Evolutionary conservation across 805 yeast species (phyloP), one percentile per base, ranked within the genome.

Genomic region (Wickerhamiella hasegawae): DNA sequence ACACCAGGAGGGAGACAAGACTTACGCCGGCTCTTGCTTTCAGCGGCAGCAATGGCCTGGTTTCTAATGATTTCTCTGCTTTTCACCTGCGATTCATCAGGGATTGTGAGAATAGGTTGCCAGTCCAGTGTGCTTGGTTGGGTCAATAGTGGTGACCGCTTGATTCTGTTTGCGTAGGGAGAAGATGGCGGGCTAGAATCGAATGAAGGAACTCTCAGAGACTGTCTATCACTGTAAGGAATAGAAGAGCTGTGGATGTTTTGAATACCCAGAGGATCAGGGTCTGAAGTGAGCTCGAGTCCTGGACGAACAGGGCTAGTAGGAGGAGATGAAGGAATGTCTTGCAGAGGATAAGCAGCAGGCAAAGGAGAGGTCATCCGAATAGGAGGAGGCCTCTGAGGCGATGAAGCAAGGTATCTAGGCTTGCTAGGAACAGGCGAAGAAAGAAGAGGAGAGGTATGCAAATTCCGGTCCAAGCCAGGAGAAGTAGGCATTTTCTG

Each of bases 1-100:
- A 82, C 78, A 3, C 96, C 96, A 3, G 90, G 83, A 16, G 94
- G 95, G 21, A 85, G 55, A 8, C 84, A 70, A 1, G 90, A 74
- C 37, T 52, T 49, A 15, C 59, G 49, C 71, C 65, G 50, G 28
- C 42, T 45, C 40, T 42, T 51, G 41, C 15, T 37, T 40, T 65
- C 62, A 28, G 36, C 32, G 28, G 33, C 42, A 37, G 33, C 21
- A 18, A 25, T 18, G 36, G 47, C 47, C 41, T 55, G 60, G 32
- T 45, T 43, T 34, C 43, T 47, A 31, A 55, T 51, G 24, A 55
- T 54, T 18, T 50, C 47, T 35, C 55, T 54, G 12, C 51, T 45
- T 37, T 55, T 53, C 6, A 50, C 41, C 12, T 43, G 45, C n/a
- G 48, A 49, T 29, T 53, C 46, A 16, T 42, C 41, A 3, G 59